These are phyloP conservation scores for Akanthomyces lecanii DNA, from an alignment of 2,329 filamentous ascomycete genomes.

Conservation along the genomic window DNA sequence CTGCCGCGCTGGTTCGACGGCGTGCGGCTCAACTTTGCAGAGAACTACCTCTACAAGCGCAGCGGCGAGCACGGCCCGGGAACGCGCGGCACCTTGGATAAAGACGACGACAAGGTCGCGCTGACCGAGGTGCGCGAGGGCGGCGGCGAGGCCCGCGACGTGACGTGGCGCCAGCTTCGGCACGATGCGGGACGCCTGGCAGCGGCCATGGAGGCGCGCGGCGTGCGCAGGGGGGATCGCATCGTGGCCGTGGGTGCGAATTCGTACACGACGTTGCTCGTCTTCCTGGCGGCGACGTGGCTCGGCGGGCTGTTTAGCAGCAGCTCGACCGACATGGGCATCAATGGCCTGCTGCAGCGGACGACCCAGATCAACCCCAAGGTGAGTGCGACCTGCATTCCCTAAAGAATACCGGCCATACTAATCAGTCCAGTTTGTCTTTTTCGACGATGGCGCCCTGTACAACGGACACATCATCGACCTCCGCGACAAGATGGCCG, in stretches of 20 bases:
- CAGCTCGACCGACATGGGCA: slow-evolving; percentile 78
- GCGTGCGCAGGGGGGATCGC: slow-evolving; percentile 67
- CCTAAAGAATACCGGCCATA: neutral
- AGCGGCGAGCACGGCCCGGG: slow-evolving; percentile 37
- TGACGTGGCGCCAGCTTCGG: slow-evolving; percentile 67
- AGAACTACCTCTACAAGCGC: slow-evolving; percentile 69
- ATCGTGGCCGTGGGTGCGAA: slow-evolving; percentile 73
- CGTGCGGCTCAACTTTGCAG: slow-evolving; percentile 69
- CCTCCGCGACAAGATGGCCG: slow-evolving; percentile 67
- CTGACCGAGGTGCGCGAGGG: slow-evolving; percentile 71
- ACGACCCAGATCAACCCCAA: slow-evolving; percentile 70
- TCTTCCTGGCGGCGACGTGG: slow-evolving; percentile 66
- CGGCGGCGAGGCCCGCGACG: slow-evolving; percentile 47
- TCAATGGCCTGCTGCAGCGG: slow-evolving; percentile 70
- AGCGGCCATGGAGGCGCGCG: slow-evolving; percentile 61
- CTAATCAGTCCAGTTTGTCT: slow-evolving; percentile 53
- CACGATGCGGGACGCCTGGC: slow-evolving; percentile 54
- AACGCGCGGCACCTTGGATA: slow-evolving; percentile 50
- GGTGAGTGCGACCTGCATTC: slow-evolving; percentile 31
- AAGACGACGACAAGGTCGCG: slow-evolving; percentile 68
- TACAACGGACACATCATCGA: slow-evolving; percentile 77
- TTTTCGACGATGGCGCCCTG: slow-evolving; percentile 74
- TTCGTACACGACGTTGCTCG: slow-evolving; percentile 66
- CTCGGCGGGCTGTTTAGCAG: slow-evolving; percentile 73
- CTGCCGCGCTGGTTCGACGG: slow-evolving; percentile 77